phyloP scores from a whole-genome alignment of 2,329 filamentous ascomycete genomes.

The Xylaria sp. region DNA sequence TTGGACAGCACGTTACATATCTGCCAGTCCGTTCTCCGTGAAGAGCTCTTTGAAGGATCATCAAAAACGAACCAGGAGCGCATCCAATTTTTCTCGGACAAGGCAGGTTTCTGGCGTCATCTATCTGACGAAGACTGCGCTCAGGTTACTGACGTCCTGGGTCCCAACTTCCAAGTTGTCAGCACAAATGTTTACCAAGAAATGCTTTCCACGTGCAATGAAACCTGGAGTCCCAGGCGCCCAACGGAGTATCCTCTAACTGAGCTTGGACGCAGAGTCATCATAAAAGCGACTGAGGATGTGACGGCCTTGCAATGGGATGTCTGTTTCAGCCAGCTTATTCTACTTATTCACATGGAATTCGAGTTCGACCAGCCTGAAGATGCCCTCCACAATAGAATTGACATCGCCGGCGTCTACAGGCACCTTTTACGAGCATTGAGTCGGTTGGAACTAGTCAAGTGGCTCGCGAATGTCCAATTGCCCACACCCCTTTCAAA shows the following conservation, averaged over 20 bases:
- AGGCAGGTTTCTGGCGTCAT: constrained; percentile 69
- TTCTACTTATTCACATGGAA: constrained; percentile 81
- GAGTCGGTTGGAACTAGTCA: constrained; percentile 66
- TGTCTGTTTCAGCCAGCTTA: constrained; percentile 73
- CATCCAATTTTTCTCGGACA: constrained; percentile 72
- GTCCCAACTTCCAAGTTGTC: constrained; percentile 57
- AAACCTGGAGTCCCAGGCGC: constrained; percentile 37
- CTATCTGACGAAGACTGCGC: constrained; percentile 78
- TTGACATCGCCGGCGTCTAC: constrained; percentile 67
- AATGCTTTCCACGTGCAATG: constrained; percentile 43
- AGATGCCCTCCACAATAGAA: constrained; percentile 53
- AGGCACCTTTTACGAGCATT: constrained; percentile 65
- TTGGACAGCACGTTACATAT: constrained; percentile 63
- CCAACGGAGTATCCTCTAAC: constrained; percentile 49
- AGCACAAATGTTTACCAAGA: constrained; percentile 50
- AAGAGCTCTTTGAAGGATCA: constrained; percentile 70
- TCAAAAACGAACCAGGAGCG: constrained; percentile 65
- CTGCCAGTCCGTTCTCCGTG: constrained; percentile 61
- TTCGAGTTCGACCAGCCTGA: constrained; percentile 72
- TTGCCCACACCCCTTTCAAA: constrained; percentile 46
- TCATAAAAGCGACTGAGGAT: constrained; percentile 75
- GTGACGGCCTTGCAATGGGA: constrained; percentile 66
- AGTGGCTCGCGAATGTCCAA: constrained; percentile 60
- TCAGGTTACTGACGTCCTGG: constrained; percentile 63
- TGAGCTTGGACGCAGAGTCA: constrained; percentile 68